phyloP scores from a whole-genome alignment of 495 filamentous ascomycete genomes.

The Amniculicola lignicola region DNA sequence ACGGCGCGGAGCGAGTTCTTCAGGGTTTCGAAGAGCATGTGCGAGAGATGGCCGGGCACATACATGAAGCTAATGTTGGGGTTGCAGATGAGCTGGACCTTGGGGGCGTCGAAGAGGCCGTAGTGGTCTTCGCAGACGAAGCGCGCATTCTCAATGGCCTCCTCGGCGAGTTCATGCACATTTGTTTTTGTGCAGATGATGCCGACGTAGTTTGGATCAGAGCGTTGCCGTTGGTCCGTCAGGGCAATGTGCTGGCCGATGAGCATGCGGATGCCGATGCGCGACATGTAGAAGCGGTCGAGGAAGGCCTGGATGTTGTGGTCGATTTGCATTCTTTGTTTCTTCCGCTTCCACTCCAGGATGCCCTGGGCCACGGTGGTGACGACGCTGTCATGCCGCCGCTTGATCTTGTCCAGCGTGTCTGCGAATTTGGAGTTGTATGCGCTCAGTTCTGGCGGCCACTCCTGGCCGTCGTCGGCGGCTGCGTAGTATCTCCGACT shows the following conservation, averaged over 20 bases:
- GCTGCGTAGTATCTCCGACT: slow-evolving; percentile 83
- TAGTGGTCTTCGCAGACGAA: slow-evolving; percentile 99
- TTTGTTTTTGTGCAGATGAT: slow-evolving; percentile 99
- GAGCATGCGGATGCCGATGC: slow-evolving; percentile 98
- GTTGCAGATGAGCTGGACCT: slow-evolving; percentile 92
- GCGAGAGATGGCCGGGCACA: slow-evolving; percentile 92
- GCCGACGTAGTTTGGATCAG: slow-evolving; percentile 89
- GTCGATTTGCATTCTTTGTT: slow-evolving; percentile 97
- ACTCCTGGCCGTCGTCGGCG: slow-evolving; percentile 81
- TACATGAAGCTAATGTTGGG: slow-evolving; percentile 97
- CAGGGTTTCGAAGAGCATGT: slow-evolving; percentile 99
- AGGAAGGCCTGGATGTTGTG: slow-evolving; percentile 93
- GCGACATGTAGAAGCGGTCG: slow-evolving; percentile 99
- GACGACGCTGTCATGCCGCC: slow-evolving; percentile 93
- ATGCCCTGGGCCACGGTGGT: slow-evolving; percentile 93
- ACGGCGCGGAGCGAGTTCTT: slow-evolving; percentile 97
- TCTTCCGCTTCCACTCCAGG: slow-evolving; percentile 92
- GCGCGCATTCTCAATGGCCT: slow-evolving; percentile 96
- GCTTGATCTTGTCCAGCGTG: slow-evolving; percentile 85
- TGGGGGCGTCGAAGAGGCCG: slow-evolving; percentile 93
- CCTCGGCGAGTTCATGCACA: slow-evolving; percentile 89
- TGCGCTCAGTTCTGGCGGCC: slow-evolving; percentile 91
- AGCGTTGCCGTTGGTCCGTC: slow-evolving; percentile 82
- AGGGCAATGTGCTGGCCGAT: slow-evolving; percentile 97
- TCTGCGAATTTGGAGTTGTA: slow-evolving; percentile 90